phyloP scores from a whole-genome alignment of 2,329 filamentous ascomycete genomes.

The Pseudogymnoascus sp. region DNA sequence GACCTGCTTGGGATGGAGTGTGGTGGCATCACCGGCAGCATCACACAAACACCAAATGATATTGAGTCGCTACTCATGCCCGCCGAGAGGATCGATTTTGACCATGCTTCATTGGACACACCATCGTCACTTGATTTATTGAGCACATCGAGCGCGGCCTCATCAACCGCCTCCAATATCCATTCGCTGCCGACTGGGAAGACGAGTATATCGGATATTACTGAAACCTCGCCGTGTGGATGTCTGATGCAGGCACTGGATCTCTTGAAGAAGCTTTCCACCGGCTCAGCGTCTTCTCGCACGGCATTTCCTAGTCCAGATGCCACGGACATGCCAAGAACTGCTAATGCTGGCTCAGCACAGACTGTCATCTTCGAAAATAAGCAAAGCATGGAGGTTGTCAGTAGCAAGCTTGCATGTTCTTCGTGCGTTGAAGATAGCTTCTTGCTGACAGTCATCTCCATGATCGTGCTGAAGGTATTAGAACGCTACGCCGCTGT shows the following conservation, averaged over 20 bases:
- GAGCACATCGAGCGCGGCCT: neutral
- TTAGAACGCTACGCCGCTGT: conserved; percentile 28
- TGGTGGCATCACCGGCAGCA: neutral
- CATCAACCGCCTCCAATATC: neutral
- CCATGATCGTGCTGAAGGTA: conserved; percentile 31
- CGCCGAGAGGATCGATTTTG: neutral
- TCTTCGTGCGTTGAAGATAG: conserved; percentile 27
- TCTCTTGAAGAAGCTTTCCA: conserved; percentile 21
- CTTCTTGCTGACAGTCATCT: conserved; percentile 28
- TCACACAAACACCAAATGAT: neutral
- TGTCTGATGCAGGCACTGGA: conserved; percentile 21
- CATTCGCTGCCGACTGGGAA: neutral
- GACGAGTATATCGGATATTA: neutral
- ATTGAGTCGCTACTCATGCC: neutral
- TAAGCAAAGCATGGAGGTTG: conserved; percentile 24
- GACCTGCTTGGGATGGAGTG: neutral
- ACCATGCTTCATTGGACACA: neutral
- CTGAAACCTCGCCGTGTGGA: conserved; percentile 11
- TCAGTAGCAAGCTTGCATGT: conserved; percentile 29
- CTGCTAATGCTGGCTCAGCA: neutral
- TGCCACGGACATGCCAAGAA: neutral
- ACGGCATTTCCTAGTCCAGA: neutral
- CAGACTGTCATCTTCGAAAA: conserved; percentile 26
- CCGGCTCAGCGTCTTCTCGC: conserved; percentile 5
- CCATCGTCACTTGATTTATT: neutral